phyloP scores from a whole-genome alignment of 2,329 filamentous ascomycete genomes.

The Amylocarpus encephaloides region DNA sequence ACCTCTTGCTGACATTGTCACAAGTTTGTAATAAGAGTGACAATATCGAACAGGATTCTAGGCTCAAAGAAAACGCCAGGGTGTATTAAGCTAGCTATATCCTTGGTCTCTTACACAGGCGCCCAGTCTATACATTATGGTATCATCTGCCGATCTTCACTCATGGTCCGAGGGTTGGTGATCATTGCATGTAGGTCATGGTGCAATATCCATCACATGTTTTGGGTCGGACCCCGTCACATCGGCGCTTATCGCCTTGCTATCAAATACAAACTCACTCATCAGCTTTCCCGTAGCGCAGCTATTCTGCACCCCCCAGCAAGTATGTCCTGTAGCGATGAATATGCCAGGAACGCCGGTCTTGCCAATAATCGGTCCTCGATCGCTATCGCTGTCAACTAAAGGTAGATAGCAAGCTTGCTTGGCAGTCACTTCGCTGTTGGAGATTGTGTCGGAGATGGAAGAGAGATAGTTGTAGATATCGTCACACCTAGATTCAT shows the following conservation, averaged over 20 bases:
- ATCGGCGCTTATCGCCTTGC: constrained; percentile 59
- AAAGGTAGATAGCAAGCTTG: constrained; percentile 90
- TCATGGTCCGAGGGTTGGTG: no score
- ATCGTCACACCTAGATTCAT: constrained; percentile 74
- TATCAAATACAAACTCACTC: constrained; percentile 73
- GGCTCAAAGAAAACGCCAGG: no score
- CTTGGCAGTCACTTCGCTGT: constrained; percentile 62
- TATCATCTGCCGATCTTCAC: no score
- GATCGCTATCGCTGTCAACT: constrained; percentile 38
- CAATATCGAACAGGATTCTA: no score
- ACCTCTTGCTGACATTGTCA: no score
- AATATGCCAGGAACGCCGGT: constrained; percentile 69
- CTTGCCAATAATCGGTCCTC: constrained; percentile 66
- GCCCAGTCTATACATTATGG: no score
- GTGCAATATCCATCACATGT: constrained; percentile 37
- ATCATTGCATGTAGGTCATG: neutral
- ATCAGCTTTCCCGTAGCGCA: constrained; percentile 80
- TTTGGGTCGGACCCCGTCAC: constrained; percentile 62
- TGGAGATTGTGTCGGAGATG: constrained; percentile 58
- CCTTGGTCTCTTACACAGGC: no score
- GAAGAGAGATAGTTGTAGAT: constrained; percentile 70
- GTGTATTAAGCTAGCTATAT: no score
- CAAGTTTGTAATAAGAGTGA: no score
- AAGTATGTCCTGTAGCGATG: constrained; percentile 86
- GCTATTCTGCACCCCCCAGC: constrained; percentile 97